Evolutionary conservation across 1,139 yeast genomes (phyloP).

Genomic region (Yamadazyma membranifaciens): DNA sequence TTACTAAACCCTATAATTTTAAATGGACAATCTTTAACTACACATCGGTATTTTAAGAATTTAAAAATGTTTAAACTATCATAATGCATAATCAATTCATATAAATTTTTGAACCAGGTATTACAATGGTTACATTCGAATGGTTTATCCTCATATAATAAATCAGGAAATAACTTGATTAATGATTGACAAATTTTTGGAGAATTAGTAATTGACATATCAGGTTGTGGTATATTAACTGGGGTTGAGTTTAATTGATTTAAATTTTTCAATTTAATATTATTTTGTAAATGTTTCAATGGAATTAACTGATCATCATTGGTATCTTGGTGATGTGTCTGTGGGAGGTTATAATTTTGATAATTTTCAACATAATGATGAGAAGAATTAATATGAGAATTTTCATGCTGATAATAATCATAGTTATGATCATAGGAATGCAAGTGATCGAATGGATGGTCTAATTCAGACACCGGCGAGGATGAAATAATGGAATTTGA

Average conservation of each 20-base stretch:
- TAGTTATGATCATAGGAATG: too few species aligned
- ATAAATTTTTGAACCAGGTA: constrained; percentile 3
- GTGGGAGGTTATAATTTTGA: neutral
- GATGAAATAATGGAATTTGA: too few species aligned
- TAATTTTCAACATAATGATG: too few species aligned
- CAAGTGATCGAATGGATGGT: too few species aligned
- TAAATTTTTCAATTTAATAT: neutral
- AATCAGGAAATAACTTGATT: constrained; percentile 2
- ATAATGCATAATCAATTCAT: constrained; percentile 11
- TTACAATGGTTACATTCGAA: constrained; percentile 14
- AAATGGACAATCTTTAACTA: constrained; percentile 59
- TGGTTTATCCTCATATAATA: constrained; percentile 8
- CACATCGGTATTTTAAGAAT: constrained; percentile 34
- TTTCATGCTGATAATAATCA: too few species aligned
- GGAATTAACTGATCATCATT: neutral
- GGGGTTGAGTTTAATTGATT: neutral
- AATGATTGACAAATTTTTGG: constrained; percentile 6
- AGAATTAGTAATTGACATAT: neutral
- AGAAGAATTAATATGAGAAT: neutral
- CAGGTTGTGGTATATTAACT: neutral
- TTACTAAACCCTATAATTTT: constrained; percentile 55
- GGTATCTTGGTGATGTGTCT: neutral
- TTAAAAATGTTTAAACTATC: constrained; percentile 11
- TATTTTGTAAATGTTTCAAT: neutral
- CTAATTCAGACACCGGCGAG: too few species aligned